Evolutionary conservation across 805 yeast genomes (phyloP).

Genomic region (Sugiyamaella boreocaroliniensis): DNA sequence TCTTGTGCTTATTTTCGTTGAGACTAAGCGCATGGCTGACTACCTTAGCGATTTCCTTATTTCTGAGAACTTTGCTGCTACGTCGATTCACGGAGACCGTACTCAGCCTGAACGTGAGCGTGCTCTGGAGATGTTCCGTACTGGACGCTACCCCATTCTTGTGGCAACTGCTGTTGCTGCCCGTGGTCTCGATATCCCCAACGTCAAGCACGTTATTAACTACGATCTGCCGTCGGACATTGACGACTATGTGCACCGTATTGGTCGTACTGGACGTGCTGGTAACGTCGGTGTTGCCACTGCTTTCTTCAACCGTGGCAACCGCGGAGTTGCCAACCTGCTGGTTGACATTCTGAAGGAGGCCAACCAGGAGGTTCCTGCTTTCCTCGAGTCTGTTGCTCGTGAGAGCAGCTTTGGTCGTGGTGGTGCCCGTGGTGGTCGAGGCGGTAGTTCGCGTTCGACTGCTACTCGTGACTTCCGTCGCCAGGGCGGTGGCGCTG

Average conservation of each 20-base stretch:
- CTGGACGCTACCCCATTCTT: slow-evolving; percentile 85
- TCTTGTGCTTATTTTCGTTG: slow-evolving; percentile 90
- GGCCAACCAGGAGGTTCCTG: slow-evolving; percentile 97
- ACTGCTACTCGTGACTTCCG: slow-evolving; percentile 46
- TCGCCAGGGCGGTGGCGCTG: slow-evolving; percentile 35
- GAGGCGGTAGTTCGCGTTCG: slow-evolving; percentile 34
- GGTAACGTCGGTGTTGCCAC: slow-evolving; percentile 99
- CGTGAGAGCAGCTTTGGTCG: slow-evolving; percentile 62
- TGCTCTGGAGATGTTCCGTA: slow-evolving; percentile 89
- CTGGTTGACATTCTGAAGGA: slow-evolving; percentile 80
- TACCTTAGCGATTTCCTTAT: slow-evolving; percentile 86
- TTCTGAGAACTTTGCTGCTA: slow-evolving; percentile 87
- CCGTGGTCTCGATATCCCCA: slow-evolving; percentile 99
- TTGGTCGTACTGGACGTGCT: slow-evolving; percentile 99
- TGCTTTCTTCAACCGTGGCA: slow-evolving; percentile 95
- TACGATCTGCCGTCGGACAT: slow-evolving; percentile 95
- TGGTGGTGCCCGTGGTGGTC: slow-evolving; percentile 43
- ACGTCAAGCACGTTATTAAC: slow-evolving; percentile 95
- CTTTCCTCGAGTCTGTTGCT: slow-evolving; percentile 69
- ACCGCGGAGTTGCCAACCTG: slow-evolving; percentile 82
- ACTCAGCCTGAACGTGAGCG: slow-evolving; percentile 96
- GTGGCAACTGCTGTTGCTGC: slow-evolving; percentile 99
- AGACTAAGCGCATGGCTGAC: slow-evolving; percentile 98
- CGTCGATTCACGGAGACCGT: slow-evolving; percentile 99
- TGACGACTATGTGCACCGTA: slow-evolving; percentile 98